Conservation (phyloP, 177 flowering plant species). For the Vitis hybrid region DNA sequence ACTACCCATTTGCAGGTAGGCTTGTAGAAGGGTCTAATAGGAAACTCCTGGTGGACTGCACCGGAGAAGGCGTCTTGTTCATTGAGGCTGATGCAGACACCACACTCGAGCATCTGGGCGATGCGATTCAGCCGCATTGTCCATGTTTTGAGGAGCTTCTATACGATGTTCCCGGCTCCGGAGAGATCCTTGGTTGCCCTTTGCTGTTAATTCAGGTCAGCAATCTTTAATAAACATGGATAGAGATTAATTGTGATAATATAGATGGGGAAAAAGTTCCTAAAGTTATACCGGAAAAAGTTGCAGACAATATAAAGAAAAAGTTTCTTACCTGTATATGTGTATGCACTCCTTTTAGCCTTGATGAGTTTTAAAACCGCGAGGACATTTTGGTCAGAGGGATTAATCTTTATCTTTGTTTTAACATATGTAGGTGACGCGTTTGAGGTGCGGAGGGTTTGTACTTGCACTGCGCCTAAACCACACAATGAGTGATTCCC, state of each 20-base stretch:
- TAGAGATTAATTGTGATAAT: too few relatives aligned
- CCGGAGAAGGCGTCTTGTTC: constrained; percentile 29
- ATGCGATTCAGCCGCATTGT: constrained; percentile 18
- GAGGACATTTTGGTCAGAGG: too few relatives aligned
- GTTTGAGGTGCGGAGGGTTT: constrained; percentile 35
- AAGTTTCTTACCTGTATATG: too few relatives aligned
- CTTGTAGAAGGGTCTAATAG: constrained; percentile 10
- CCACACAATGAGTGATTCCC: constrained; percentile 28
- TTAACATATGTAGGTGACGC: constrained; percentile 26
- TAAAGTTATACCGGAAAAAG: too few relatives aligned
- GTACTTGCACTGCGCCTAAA: constrained; percentile 27
- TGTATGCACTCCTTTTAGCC: too few relatives aligned
- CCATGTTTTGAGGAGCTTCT: constrained; percentile 20
- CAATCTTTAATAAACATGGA: not conserved
- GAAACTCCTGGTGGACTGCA: constrained; percentile 26
- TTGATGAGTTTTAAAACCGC: too few relatives aligned
- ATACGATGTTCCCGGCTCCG: constrained; percentile 18
- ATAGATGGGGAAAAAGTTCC: too few relatives aligned
- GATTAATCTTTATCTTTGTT: not conserved
- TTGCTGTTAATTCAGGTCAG: constrained; percentile 25
- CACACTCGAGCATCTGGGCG: constrained; percentile 16
- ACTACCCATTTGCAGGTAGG: constrained; percentile 32
- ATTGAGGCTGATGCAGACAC: constrained; percentile 32
- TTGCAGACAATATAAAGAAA: too few relatives aligned
- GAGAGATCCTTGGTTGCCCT: constrained; percentile 20